Conservation (phyloP, 78 protist genomes). For the Protostelium mycophagum region DNA sequence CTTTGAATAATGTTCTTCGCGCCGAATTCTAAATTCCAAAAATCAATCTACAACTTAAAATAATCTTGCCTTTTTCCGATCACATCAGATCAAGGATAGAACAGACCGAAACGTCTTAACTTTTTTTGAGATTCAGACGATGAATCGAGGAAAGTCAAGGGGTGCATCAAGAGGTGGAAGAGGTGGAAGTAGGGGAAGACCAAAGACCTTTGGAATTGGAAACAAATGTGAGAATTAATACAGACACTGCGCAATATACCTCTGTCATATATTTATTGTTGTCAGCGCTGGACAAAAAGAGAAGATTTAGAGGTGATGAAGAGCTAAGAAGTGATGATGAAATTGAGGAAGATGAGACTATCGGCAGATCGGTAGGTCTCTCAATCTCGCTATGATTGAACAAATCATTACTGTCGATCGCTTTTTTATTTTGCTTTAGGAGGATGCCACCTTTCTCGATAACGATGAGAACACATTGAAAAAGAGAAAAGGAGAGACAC, state of each 20-base stretch:
- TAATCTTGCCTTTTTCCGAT: too few relatives aligned
- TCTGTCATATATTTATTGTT: too few relatives aligned
- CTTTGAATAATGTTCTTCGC: too few relatives aligned
- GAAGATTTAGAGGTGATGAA: neutral
- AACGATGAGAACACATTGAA: neutral
- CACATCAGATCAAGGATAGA: neutral
- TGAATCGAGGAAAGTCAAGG: neutral
- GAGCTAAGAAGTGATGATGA: neutral
- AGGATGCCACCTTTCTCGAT: neutral
- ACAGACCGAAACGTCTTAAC: neutral
- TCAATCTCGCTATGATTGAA: neutral
- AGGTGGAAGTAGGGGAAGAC: neutral
- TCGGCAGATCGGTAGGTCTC: too few relatives aligned
- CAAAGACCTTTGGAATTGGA: neutral
- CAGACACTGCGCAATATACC: neutral
- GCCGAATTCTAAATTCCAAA: too few relatives aligned
- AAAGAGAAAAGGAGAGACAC: neutral
- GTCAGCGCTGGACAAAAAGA: too few relatives aligned
- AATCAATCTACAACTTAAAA: too few relatives aligned
- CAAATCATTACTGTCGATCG: neutral
- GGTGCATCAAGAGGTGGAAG: neutral
- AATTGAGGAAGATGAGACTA: neutral
- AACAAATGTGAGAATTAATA: neutral
- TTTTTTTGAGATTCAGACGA: neutral
- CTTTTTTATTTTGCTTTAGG: neutral